phyloP scores from a whole-genome alignment of 1,139 yeast genomes.

The Blastobotrys serpentis region DNA sequence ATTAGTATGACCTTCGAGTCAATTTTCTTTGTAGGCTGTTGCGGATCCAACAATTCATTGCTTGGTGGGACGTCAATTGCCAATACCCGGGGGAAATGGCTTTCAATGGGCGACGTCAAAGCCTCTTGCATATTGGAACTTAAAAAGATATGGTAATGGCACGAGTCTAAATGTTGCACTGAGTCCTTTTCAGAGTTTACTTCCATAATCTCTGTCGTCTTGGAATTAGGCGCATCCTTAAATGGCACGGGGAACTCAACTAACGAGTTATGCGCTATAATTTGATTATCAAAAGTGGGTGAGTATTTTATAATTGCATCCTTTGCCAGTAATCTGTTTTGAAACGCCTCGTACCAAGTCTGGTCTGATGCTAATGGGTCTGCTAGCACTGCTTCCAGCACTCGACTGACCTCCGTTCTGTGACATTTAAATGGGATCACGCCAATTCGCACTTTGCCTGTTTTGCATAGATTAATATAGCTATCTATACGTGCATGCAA shows the following conservation, averaged over 20 bases:
- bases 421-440: slow-evolving; percentile 34
- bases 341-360: slow-evolving; percentile 35
- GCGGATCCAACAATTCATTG: slow-evolving; percentile 13
- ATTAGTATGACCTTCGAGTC: slow-evolving; percentile 20
- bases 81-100: slow-evolving; percentile 27
- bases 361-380: slow-evolving; percentile 40
- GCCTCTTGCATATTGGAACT: slow-evolving; percentile 26
- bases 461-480: slow-evolving; percentile 15
- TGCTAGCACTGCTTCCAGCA: slow-evolving; percentile 36
- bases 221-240: slow-evolving; percentile 18
- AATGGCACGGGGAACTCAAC: slow-evolving; percentile 40
- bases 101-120: slow-evolving; percentile 20
- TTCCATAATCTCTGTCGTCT: slow-evolving; percentile 34
- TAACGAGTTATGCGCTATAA: slow-evolving; percentile 39
- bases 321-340: slow-evolving; percentile 35
- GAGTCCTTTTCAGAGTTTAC: slow-evolving; percentile 36
- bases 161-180: slow-evolving; percentile 32
- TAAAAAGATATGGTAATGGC: slow-evolving; percentile 35
- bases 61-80: slow-evolving; percentile 27
- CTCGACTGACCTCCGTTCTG: slow-evolving; percentile 30
- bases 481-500: slow-evolving; percentile 28
- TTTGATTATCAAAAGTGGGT: slow-evolving; percentile 31
- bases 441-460: slow-evolving; percentile 26
- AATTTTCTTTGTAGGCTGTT: slow-evolving; percentile 6
- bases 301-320: slow-evolving; percentile 36